Evolutionary conservation across 2,329 filamentous ascomycete genomes (phyloP).

Genomic region (Fusarium aywerte): DNA sequence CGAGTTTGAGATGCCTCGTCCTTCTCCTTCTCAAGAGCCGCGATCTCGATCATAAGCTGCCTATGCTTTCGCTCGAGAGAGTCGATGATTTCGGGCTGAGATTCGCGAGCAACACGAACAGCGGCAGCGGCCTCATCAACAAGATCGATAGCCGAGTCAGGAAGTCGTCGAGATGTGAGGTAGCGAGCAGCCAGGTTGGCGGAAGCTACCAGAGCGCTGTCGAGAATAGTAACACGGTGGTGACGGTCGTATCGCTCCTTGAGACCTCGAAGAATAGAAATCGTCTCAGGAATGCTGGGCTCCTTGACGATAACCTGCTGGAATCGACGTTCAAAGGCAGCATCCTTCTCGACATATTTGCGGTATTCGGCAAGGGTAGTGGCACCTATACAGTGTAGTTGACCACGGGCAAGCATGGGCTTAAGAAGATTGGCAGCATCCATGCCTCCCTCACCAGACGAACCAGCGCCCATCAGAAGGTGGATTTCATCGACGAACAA

Average conservation of each 20-base stretch:
- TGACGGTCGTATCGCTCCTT: conserved; percentile 99
- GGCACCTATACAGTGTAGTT: conserved; percentile 97
- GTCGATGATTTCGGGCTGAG: conserved; percentile 94
- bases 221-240: conserved; percentile 95
- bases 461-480: conserved; percentile 95
- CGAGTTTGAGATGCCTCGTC: conserved; percentile 91
- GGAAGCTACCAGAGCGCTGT: conserved; percentile 89
- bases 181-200: conserved; percentile 95
- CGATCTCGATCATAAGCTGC: conserved; percentile 97
- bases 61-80: conserved; percentile 89
- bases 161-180: conserved; percentile 87
- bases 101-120: conserved; percentile 95
- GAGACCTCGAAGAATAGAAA: conserved; percentile 97
- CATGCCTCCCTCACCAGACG: conserved; percentile 96
- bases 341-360: conserved; percentile 99
- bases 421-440: conserved; percentile 97
- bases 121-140: conserved; percentile 97
- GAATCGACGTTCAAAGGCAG: conserved; percentile 97
- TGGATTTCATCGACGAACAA: conserved; percentile 99
- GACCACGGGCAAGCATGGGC: conserved; percentile 96
- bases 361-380: conserved; percentile 95
- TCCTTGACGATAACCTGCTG: conserved; percentile 98
- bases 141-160: conserved; percentile 95
- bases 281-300: conserved; percentile 85
- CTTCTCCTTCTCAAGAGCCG: conserved; percentile 91